Evolutionary conservation across 257 asterid genomes (phyloP), one percentile per base, ranked within the genome.

Genomic region (Scutellaria baicalensis): DNA sequence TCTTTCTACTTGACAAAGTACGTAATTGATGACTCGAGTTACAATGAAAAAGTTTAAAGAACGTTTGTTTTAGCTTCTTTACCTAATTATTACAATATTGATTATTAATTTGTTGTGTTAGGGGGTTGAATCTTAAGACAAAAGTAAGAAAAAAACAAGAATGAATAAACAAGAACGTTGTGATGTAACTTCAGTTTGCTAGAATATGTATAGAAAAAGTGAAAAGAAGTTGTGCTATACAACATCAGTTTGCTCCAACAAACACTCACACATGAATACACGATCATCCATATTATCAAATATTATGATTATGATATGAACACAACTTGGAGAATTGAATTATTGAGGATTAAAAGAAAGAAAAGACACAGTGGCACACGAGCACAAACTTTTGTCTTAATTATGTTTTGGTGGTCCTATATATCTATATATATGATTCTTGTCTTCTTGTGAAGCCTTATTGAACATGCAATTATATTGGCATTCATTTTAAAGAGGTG

Each of bases 121-220:
- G 35, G 17, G 10, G 50, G 51, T n/a, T 61, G n/a, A 78, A 51
- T 72, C 67, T 67, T 65, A 42, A 52, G 38, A 17, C 39, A 4
- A 49, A 76, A 70, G 69, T 56, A 51, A 59, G 21, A 38, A 43
- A 6, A 8, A 11, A 13, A 39, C 12, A 18, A 54, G 54, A 54
- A 52, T 33, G 10, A 60, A 40, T 57, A 64, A 69, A 57, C 8
- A 43, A 44, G 8, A 17, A 36, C 23, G 74, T 78, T 75, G 78
- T 47, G 73, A 7, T 62, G 80, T 71, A 83, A 74, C 75, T 81
- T 78, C 59, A 70, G 75, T 78, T 71, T 60, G 75, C 59, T 71
- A 69, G 62, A 6, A 49, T 1, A 76, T 64, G 60, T 14, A 11
- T 52, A 58, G 23, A 23, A 43, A 57, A 20, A 42, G 49, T 42